Conservation (phyloP, 1,284 basidiomycete genomes). For the Coniferiporia sulphurascens region DNA sequence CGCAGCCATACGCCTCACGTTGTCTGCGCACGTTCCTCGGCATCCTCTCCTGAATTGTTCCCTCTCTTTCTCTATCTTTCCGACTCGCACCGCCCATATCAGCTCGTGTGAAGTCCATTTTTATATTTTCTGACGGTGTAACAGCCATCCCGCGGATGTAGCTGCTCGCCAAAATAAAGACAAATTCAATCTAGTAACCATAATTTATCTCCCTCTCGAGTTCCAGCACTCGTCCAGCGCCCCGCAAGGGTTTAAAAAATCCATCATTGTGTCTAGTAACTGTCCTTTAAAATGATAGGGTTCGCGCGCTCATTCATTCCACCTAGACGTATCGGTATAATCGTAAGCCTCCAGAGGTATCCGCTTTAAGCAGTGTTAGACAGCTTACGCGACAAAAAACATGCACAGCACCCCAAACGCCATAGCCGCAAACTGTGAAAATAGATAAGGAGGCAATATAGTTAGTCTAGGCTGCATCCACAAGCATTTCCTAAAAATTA, state of each 20-base stretch:
- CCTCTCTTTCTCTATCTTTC: not conserved
- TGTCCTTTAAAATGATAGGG: too few species aligned
- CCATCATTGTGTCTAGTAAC: too few species aligned
- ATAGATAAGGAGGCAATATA: not conserved
- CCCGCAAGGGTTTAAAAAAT: slow-evolving; percentile 10
- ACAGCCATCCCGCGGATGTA: not conserved
- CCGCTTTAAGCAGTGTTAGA: slow-evolving; percentile 6
- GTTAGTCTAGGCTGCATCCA: slow-evolving; percentile 12
- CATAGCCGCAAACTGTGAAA: slow-evolving; percentile 79
- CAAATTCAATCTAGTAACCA: not conserved
- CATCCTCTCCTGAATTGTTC: not conserved
- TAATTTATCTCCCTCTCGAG: not conserved
- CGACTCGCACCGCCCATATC: not conserved
- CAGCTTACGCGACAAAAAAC: slow-evolving; percentile 81
- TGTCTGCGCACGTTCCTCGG: slow-evolving; percentile 37
- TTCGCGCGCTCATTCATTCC: slow-evolving; percentile 64
- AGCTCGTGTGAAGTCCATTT: not conserved
- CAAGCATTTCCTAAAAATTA: slow-evolving; percentile 8
- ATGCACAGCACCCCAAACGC: slow-evolving; percentile 83
- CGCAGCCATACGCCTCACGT: slow-evolving; percentile 18
- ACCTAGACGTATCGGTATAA: slow-evolving; percentile 39
- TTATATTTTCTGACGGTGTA: not conserved
- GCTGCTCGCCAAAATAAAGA: not conserved
- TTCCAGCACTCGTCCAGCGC: not conserved
- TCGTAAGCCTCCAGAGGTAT: slow-evolving; percentile 18